These are phyloP conservation scores for Cephaloascus albidus DNA, from an alignment of 805 yeast species.

Conservation along the genomic window DNA sequence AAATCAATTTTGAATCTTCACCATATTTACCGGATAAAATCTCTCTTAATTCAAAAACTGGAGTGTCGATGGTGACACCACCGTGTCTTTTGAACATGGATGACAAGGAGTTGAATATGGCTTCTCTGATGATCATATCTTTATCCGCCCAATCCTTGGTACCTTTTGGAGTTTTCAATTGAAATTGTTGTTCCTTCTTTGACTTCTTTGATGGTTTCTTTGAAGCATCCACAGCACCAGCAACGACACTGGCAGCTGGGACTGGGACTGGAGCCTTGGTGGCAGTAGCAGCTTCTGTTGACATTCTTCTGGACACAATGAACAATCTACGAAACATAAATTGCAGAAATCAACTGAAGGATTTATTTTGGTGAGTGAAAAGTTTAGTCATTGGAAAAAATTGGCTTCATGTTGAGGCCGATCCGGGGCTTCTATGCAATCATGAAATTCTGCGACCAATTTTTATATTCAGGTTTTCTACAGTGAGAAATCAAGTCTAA, in stretches of 20 bases:
- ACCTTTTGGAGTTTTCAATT: slow-evolving; percentile 93
- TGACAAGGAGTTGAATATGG: slow-evolving; percentile 67
- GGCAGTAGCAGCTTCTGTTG: slow-evolving; percentile 11
- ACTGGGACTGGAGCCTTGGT: not conserved
- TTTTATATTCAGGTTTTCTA: no score
- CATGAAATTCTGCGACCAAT: no score
- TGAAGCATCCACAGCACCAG: slow-evolving; percentile 4
- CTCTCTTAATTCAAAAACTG: slow-evolving; percentile 94
- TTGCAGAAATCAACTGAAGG: no score
- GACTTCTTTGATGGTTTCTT: slow-evolving; percentile 17
- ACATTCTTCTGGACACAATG: slow-evolving; percentile 1
- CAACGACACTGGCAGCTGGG: not conserved
- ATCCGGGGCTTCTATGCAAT: not conserved
- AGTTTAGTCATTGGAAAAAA: no score
- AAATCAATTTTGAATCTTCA: slow-evolving; percentile 94
- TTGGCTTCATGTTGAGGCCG: no score
- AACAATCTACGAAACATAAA: slow-evolving; percentile 3
- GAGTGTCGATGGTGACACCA: slow-evolving; percentile 97
- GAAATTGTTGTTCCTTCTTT: slow-evolving; percentile 50
- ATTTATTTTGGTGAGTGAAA: no score
- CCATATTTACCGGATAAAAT: slow-evolving; percentile 96
- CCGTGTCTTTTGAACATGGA: slow-evolving; percentile 88
- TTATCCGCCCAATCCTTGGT: slow-evolving; percentile 97
- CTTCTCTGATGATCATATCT: slow-evolving; percentile 93
- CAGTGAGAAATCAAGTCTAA: no score